Evolutionary conservation across 225 moss, liverwort and hornwort species (phyloP).

Genomic region (Physcomitrium patens): DNA sequence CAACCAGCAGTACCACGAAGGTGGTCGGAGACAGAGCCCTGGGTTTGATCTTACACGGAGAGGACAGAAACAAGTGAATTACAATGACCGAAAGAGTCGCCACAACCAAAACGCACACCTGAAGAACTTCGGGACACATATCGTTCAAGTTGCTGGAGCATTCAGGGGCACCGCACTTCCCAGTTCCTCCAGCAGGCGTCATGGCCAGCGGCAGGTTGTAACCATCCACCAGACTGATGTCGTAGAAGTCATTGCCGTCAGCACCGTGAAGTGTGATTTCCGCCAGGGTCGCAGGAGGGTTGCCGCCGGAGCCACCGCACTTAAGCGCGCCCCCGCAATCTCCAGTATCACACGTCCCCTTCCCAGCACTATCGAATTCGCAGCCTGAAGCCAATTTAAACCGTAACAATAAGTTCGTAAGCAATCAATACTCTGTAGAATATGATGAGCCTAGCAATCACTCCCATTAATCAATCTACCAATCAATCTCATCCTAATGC

Average conservation of each 20-base stretch:
- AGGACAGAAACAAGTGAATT: neutral
- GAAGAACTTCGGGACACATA: conserved; percentile 47
- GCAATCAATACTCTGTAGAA: neutral
- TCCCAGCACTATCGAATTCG: conserved; percentile 46
- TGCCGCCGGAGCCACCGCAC: conserved; percentile 54
- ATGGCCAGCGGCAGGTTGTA: conserved; percentile 57
- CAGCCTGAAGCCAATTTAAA: conserved; percentile 33
- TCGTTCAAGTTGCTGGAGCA: conserved; percentile 53
- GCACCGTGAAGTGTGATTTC: conserved; percentile 60
- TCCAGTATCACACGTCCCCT: conserved; percentile 46
- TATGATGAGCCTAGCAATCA: neutral
- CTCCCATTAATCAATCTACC: neutral
- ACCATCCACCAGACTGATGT: conserved; percentile 63
- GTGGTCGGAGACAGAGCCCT: neutral
- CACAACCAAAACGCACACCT: conserved; percentile 31
- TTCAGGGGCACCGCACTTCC: conserved; percentile 45
- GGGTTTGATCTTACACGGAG: neutral
- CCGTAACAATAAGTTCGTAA: neutral
- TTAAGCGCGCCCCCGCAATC: conserved; percentile 49
- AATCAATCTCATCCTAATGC: neutral
- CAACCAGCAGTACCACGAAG: neutral
- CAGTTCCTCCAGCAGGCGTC: conserved; percentile 43
- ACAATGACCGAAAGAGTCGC: neutral
- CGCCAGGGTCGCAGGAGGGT: conserved; percentile 51
- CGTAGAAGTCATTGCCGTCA: conserved; percentile 61